Percentiles rank a stretch among this genome's conserved stretches.
phyloP scores from a whole-genome alignment of 2,329 filamentous ascomycete genomes.

The Alternaria postmessia region DNA sequence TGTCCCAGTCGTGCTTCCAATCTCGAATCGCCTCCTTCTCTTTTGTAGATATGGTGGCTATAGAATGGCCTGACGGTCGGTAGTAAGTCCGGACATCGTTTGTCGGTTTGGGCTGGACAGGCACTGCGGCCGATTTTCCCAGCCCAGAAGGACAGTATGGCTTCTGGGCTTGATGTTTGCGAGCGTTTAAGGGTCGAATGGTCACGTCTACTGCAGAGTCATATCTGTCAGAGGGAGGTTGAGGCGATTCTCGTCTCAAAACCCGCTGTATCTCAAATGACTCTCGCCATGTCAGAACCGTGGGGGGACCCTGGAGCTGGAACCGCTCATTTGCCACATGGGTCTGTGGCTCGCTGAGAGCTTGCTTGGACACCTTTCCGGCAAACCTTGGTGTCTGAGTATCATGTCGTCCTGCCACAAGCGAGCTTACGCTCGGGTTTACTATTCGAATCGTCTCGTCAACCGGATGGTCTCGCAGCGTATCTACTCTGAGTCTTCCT shows the following conservation, averaged over 20 bases:
- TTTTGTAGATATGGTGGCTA: background rate
- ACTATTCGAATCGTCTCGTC: conserved; percentile 15
- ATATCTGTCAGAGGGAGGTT: conserved; percentile 1
- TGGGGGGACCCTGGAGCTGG: conserved; percentile 1
- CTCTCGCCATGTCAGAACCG: conserved; percentile 15
- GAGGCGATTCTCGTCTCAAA: conserved; percentile 3
- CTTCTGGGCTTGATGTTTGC: background rate
- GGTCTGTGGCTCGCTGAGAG: background rate
- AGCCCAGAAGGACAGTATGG: background rate
- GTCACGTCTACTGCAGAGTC: conserved; percentile 16
- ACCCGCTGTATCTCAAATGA: conserved; percentile 11
- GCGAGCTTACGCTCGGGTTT: conserved; percentile 10
- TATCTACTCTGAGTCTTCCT: conserved; percentile 1
- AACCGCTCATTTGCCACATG: background rate
- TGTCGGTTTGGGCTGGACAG: background rate
- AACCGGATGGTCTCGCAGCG: background rate
- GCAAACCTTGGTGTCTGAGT: background rate
- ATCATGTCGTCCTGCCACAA: conserved; percentile 1
- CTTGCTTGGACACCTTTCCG: background rate
- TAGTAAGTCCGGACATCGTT: background rate
- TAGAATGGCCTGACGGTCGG: background rate
- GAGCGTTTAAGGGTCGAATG: conserved; percentile 1
- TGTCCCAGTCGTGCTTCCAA: conserved; percentile 18
- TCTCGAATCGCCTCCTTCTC: background rate
- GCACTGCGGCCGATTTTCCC: background rate